Percentiles rank a stretch among this genome's conserved stretches.
Evolutionary conservation across 108 stramenopile genomes (phyloP).

Genomic region (Chaetoceros tenuissimus): DNA sequence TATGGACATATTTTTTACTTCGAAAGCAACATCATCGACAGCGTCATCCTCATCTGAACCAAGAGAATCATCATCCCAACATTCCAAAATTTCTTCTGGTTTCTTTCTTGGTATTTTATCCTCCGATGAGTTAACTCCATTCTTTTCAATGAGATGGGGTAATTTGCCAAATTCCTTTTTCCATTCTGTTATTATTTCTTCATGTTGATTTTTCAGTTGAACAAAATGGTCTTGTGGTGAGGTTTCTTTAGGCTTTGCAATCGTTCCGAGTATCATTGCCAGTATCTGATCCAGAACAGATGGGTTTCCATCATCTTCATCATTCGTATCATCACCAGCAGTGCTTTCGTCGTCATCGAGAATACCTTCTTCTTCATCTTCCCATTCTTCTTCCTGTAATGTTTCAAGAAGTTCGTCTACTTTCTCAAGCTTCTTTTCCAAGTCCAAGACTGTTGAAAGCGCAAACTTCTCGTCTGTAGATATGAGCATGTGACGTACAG

Average conservation of each 20-base stretch:
- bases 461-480: conserved; percentile 20
- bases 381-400: conserved; percentile 49
- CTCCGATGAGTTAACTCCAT: no score
- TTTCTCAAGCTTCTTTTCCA: conserved; percentile 27
- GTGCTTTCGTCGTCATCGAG: not conserved
- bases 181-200: conserved; percentile 27
- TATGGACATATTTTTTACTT: no score
- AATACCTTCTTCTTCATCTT: conserved; percentile 34
- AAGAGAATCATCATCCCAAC: no score
- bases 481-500: not conserved
- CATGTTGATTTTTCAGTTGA: conserved; percentile 25
- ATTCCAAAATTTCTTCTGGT: no score
- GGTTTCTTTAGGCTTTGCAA: conserved; percentile 9
- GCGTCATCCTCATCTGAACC: no score
- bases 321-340: not conserved
- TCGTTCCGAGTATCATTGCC: conserved; percentile 44
- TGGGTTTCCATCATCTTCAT: conserved; percentile 5
- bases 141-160: no score
- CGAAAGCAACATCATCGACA: no score
- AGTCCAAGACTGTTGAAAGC: conserved; percentile 23
- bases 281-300: conserved; percentile 43
- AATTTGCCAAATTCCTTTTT: conserved; percentile 30
- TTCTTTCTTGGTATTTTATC: no score
- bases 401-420: conserved; percentile 39
- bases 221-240: conserved; percentile 13